These are phyloP conservation scores for Epithemia pelagica DNA, from an alignment of 108 stramenopile species.

Conservation along the genomic window DNA sequence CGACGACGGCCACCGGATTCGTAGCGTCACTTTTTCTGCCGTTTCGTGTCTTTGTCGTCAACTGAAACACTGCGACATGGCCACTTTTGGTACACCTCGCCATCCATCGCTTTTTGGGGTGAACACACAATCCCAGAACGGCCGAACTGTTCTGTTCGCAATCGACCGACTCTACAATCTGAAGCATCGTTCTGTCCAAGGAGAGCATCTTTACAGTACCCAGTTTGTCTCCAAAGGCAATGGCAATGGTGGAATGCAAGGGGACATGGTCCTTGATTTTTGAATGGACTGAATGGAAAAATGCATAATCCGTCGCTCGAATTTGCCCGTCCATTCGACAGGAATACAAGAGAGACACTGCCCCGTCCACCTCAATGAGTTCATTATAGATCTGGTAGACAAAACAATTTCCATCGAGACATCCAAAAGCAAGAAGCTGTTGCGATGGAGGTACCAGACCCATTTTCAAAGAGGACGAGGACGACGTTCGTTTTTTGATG, in stretches of 20 bases:
- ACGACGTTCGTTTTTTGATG: too few species aligned
- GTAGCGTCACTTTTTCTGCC: background rate
- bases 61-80: too few species aligned
- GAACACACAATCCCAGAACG: conserved; percentile 6
- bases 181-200: background rate
- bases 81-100: background rate
- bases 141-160: conserved; percentile 3
- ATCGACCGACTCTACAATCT: background rate
- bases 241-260: background rate
- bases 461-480: background rate
- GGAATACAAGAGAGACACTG: background rate
- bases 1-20: background rate
- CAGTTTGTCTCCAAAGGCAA: background rate
- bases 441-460: background rate
- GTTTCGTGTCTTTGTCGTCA: background rate
- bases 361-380: conserved; percentile 11
- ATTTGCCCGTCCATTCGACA: conserved; percentile 1
- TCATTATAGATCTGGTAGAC: conserved; percentile 10
- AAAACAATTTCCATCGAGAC: conserved; percentile 15
- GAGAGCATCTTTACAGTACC: background rate
- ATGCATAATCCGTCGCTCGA: background rate
- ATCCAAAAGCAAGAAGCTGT: conserved; percentile 15
- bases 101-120: background rate
- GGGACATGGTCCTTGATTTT: too few species aligned
- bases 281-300: background rate